Base-by-base conservation (phyloP, 2,329 filamentous ascomycete genomes). In the Fusarium protoensiforme region DNA sequence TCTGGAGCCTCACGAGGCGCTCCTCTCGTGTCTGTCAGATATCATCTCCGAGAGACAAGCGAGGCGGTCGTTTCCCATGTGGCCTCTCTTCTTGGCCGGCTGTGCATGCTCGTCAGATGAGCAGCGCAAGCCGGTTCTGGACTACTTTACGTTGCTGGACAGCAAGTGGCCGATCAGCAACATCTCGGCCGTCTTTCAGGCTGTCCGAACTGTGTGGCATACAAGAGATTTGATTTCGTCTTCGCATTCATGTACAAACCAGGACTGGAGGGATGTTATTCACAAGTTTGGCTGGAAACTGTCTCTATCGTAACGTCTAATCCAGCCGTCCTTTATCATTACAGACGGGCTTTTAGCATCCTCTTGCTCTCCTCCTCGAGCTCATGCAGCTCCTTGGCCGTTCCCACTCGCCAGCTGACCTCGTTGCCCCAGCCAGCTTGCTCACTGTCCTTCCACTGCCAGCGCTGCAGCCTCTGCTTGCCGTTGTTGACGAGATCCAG, bases 251-350 rank as follows among this genome's bases (percentile, higher is more conserved):
- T 39, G 36, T 3, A 65, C 65, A 8, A 64, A 69, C 18, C 73
- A 77, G 24, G 75, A 77, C 36, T 77, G 75, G 75, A 74, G 69
- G 20, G 69, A 74, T 18, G 60, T 77, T 13, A 72, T 77, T 27
- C 69, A 76, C 58, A 77, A 74, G 13, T 77, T 77, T 65, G 75
- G 75, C 9, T 77, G 75, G 75, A 77, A 77, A 24, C 43, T 77
- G 38, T 66, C 59, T 35, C 56, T 74, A 22, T 60, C 57, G 53
- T 69, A 67, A 67, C 27, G 56, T 57, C 36, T 33, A 20, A 33
- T 54, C 24, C 18, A 62, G 46, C 8, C 11, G 11, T 6, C 24
- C 31, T 39, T 24, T 24, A 24, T 24, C 24, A 41, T 53, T 61
- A 64, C 14, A 69, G 51, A 48, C 60, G 64, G 11, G 59, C 54